phyloP scores from a whole-genome alignment of 345 rosid species.

The Trapa bicornis region DNA sequence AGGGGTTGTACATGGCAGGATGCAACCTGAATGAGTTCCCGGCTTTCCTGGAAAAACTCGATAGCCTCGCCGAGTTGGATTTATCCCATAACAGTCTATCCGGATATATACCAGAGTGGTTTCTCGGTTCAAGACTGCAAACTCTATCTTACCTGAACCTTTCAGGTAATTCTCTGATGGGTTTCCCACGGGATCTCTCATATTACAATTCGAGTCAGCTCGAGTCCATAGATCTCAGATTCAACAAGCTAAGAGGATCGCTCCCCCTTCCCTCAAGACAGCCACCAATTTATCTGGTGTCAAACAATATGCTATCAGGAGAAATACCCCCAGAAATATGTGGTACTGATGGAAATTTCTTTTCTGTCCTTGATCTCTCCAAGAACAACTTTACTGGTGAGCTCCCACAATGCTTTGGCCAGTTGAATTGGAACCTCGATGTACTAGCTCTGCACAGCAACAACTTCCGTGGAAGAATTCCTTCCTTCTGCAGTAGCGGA shows the following conservation, averaged over 20 bases:
- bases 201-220: constrained; percentile 1
- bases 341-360: background rate
- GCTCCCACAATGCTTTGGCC: constrained; percentile 22
- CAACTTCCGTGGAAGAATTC: constrained; percentile 16
- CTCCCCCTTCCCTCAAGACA: constrained; percentile 10
- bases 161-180: constrained; percentile 10
- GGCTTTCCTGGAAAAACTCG: constrained; percentile 11
- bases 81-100: constrained; percentile 11
- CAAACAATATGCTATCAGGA: constrained; percentile 13
- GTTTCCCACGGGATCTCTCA: background rate
- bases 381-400: constrained; percentile 12
- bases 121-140: background rate
- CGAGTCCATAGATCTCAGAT: background rate
- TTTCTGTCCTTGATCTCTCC: constrained; percentile 12
- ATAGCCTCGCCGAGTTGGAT: background rate
- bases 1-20: background rate
- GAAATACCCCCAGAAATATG: constrained; percentile 10
- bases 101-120: constrained; percentile 15
- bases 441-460: constrained; percentile 10
- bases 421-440: background rate
- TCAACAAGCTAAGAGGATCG: constrained; percentile 14
- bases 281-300: accelerated
- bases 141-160: background rate
- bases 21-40: constrained; percentile 17
- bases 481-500: background rate